These are phyloP conservation scores for Ballota nigra DNA, from an alignment of 257 asterid genomes.

Conservation along the genomic window DNA sequence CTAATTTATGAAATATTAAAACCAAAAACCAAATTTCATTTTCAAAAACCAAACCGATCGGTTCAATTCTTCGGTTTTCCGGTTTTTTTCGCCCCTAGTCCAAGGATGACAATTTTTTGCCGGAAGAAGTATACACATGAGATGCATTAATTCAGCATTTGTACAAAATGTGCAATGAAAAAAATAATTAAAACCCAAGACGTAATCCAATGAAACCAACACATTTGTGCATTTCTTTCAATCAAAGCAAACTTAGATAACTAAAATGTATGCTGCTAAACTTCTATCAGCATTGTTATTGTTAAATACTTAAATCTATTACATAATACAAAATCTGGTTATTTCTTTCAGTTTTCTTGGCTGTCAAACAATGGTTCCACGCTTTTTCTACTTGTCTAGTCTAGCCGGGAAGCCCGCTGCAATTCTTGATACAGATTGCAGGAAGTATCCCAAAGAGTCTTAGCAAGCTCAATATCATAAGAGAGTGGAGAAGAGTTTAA, in stretches of 20 bases:
- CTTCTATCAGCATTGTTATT: neutral
- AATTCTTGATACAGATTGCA: conserved; percentile 49
- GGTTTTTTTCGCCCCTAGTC: too few relatives aligned
- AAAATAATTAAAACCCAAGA: too few relatives aligned
- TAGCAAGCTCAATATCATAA: conserved; percentile 50
- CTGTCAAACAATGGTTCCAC: neutral
- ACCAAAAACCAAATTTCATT: too few relatives aligned
- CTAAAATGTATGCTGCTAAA: neutral
- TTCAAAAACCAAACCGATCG: too few relatives aligned
- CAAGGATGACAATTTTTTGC: too few relatives aligned
- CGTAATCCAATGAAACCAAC: neutral
- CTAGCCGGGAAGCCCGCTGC: conserved; percentile 36
- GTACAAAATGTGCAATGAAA: too few relatives aligned
- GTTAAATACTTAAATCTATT: too few relatives aligned
- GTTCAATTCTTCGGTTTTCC: too few relatives aligned
- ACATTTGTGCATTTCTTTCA: neutral
- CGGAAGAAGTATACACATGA: too few relatives aligned
- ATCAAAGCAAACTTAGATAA: neutral
- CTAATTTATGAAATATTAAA: too few relatives aligned
- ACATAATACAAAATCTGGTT: neutral
- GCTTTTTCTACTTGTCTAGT: too few relatives aligned
- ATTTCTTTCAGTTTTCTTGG: neutral
- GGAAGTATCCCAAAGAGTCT: conserved; percentile 71
- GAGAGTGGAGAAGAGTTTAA: conserved; percentile 65
- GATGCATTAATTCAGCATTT: too few relatives aligned